phyloP scores from a whole-genome alignment of 1,284 basidiomycete genomes.

The Leccinum brunneo-olivaceum region DNA sequence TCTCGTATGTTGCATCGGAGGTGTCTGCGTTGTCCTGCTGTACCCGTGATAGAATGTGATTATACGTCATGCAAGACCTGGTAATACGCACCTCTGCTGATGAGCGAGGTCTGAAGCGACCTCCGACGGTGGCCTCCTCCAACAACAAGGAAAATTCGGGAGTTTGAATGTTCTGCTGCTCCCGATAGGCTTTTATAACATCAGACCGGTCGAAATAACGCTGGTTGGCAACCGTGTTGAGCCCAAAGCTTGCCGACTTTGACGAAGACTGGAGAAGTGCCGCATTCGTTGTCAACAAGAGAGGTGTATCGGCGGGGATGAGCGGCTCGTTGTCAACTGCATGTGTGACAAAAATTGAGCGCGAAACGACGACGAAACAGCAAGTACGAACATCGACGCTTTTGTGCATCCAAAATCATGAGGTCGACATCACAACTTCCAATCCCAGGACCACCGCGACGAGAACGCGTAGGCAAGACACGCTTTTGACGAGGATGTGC shows the following conservation, averaged over 20 bases:
- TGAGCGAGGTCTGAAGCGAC: constrained; percentile 59
- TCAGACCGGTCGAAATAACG: constrained; percentile 75
- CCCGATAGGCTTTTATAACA: constrained; percentile 61
- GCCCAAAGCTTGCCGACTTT: constrained; percentile 31
- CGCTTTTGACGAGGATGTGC: constrained; percentile 51
- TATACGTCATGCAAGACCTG: constrained; percentile 7
- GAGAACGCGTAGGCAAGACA: constrained; percentile 71
- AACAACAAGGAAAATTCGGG: constrained; percentile 57
- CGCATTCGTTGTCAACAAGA: constrained; percentile 68
- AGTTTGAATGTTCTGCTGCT: constrained; percentile 65
- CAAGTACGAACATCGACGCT: constrained; percentile 62
- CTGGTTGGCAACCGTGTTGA: constrained; percentile 56
- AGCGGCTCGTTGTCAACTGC: constrained; percentile 67
- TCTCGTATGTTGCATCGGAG: constrained; percentile 79
- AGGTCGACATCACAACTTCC: constrained; percentile 72
- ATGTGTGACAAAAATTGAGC: constrained; percentile 13
- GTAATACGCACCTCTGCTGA: constrained; percentile 58
- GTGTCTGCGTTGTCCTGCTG: constrained; percentile 55
- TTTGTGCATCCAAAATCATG: constrained; percentile 78
- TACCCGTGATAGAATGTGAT: constrained; percentile 9
- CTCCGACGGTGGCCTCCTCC: constrained; percentile 55
- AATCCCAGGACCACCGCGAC: constrained; percentile 71
- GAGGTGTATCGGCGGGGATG: constrained; percentile 56
- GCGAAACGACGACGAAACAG: constrained; percentile 9
- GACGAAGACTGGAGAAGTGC: constrained; percentile 35